Conservation (phyloP, 768 basidiomycete genomes). For the Serpula lacrymans region DNA sequence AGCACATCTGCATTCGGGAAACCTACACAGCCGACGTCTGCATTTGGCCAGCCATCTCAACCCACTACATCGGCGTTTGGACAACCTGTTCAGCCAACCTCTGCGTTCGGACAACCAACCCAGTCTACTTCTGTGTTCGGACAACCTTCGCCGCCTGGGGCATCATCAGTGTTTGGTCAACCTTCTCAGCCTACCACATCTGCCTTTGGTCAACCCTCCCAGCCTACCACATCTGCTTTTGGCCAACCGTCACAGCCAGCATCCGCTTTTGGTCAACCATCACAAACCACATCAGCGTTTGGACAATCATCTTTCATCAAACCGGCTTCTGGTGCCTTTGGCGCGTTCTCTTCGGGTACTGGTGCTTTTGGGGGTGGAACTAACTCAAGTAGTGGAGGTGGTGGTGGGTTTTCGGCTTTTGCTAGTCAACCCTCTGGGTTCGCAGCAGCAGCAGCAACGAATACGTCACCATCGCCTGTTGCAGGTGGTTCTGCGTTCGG, state of each 20-base stretch:
- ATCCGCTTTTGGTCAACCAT: conserved; percentile 29
- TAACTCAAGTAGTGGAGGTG: conserved; percentile 15
- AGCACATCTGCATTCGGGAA: conserved; percentile 20
- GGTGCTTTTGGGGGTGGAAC: conserved; percentile 27
- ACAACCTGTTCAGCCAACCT: conserved; percentile 18
- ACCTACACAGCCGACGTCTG: conserved; percentile 21
- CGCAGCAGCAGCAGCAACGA: conserved; percentile 13
- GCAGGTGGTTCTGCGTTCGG: conserved; percentile 5
- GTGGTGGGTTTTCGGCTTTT: conserved; percentile 51
- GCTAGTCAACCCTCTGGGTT: conserved; percentile 46
- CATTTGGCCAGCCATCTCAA: conserved; percentile 39
- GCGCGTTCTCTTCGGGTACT: conserved; percentile 33
- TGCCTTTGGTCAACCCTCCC: conserved; percentile 32
- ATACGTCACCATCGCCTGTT: conserved; percentile 4
- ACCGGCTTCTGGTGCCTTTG: conserved; percentile 51
- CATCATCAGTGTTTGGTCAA: conserved; percentile 28
- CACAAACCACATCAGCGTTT: conserved; percentile 23
- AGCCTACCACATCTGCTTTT: conserved; percentile 32
- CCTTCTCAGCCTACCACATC: conserved; percentile 23
- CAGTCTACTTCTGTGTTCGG: conserved; percentile 26
- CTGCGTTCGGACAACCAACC: conserved; percentile 37
- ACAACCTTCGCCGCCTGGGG: conserved; percentile 19
- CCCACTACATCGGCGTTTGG: conserved; percentile 33
- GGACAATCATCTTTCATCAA: conserved; percentile 41
- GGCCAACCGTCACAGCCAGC: conserved; percentile 27